Evolutionary conservation across 768 basidiomycete genomes (phyloP).

Genomic region (Leccinellum luteum): DNA sequence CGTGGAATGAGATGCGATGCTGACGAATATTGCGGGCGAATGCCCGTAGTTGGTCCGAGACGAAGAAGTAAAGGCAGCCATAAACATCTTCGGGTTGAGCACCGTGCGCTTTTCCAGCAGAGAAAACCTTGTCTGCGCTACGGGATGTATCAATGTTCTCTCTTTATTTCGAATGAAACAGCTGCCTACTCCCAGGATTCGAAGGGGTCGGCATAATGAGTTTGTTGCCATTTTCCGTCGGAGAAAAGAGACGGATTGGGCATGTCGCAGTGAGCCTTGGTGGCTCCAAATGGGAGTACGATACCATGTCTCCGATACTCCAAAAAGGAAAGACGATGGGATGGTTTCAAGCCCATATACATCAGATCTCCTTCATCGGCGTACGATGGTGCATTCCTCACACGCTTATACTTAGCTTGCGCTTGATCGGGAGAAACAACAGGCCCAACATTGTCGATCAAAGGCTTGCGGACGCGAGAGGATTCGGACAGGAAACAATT

Average conservation of each 20-base stretch:
- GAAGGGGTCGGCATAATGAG: slow-evolving; percentile 43
- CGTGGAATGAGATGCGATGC: slow-evolving; percentile 33
- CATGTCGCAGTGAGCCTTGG: slow-evolving; percentile 37
- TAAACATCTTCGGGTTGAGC: slow-evolving; percentile 43
- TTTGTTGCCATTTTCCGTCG: slow-evolving; percentile 43
- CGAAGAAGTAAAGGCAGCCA: slow-evolving; percentile 49
- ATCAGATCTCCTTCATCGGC: slow-evolving; percentile 43
- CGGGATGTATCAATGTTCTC: slow-evolving; percentile 1
- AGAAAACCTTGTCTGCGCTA: slow-evolving; percentile 41
- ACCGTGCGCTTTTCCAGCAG: slow-evolving; percentile 38
- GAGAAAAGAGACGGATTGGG: slow-evolving; percentile 47
- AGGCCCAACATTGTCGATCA: slow-evolving; percentile 15
- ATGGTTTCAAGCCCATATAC: slow-evolving; percentile 39
- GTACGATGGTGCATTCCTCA: slow-evolving; percentile 35
- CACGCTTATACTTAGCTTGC: slow-evolving; percentile 33
- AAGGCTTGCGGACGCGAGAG: slow-evolving; percentile 4
- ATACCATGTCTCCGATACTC: slow-evolving; percentile 41
- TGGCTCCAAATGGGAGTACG: slow-evolving; percentile 48
- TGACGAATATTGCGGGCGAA: slow-evolving; percentile 37
- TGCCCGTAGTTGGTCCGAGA: slow-evolving; percentile 38
- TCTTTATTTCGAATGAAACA: neutral
- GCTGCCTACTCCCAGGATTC: slow-evolving; percentile 47
- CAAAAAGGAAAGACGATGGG: slow-evolving; percentile 43
- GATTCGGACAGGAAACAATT: slow-evolving; percentile 15
- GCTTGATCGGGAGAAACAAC: slow-evolving; percentile 21